These are phyloP conservation scores for Yarrowia divulgata DNA, from an alignment of 805 yeast species.

Conservation along the genomic window DNA sequence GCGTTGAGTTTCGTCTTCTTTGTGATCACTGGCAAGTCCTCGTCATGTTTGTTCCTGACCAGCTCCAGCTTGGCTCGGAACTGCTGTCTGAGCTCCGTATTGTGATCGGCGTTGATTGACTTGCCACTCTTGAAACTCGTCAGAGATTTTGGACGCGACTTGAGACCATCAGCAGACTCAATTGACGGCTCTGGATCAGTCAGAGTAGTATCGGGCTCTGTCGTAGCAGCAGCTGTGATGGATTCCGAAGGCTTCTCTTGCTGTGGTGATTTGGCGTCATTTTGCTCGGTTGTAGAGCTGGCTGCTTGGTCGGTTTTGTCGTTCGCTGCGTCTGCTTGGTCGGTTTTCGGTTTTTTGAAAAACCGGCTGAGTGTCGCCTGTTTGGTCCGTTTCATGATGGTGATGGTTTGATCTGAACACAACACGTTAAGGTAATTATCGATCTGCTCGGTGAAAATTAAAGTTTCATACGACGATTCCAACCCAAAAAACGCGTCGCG, in stretches of 20 bases:
- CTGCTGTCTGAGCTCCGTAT: background rate
- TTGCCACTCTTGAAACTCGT: slow-evolving; percentile 15
- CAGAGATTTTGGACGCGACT: background rate
- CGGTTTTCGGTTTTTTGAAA: slow-evolving; percentile 24
- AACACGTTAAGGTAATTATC: background rate
- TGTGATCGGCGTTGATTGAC: background rate
- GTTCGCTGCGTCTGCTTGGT: background rate
- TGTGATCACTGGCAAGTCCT: background rate
- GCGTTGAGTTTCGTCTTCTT: slow-evolving; percentile 63
- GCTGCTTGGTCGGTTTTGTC: background rate
- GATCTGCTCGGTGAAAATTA: background rate
- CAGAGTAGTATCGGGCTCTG: background rate
- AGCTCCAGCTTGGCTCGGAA: slow-evolving; percentile 17
- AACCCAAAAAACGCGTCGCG: slow-evolving; percentile 32
- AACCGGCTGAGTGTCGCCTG: slow-evolving; percentile 25
- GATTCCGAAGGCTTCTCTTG: background rate
- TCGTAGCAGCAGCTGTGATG: no score
- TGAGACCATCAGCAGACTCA: background rate
- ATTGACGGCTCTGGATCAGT: background rate
- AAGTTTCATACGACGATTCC: background rate
- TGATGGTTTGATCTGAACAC: background rate
- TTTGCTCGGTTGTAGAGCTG: background rate
- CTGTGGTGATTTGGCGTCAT: background rate
- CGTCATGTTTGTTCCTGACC: background rate
- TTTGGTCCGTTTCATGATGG: slow-evolving; percentile 27